Percentiles rank a stretch among this genome's conserved stretches.
Conservation (phyloP, 2,329 filamentous ascomycete species). For the Fusarium sp. region DNA sequence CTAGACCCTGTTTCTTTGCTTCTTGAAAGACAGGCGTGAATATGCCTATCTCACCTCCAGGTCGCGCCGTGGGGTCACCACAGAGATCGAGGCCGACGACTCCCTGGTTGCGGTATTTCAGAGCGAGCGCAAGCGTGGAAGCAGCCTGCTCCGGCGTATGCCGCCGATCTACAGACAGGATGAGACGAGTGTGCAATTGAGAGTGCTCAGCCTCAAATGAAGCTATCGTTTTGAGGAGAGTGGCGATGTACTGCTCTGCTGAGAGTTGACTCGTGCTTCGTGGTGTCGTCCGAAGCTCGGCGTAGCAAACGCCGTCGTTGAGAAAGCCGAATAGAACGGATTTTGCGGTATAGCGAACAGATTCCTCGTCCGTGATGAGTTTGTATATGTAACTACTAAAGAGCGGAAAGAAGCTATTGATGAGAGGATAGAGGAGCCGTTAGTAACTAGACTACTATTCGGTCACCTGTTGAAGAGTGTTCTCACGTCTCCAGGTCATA, state of each 20-base stretch:
- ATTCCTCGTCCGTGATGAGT: conserved; percentile 70
- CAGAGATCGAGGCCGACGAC: conserved; percentile 82
- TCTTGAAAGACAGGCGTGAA: conserved; percentile 67
- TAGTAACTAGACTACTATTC: not conserved
- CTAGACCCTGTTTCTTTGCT: conserved; percentile 64
- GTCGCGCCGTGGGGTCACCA: conserved; percentile 68
- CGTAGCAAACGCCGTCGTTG: conserved; percentile 76
- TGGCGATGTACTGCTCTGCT: conserved; percentile 70
- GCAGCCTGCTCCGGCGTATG: conserved; percentile 66
- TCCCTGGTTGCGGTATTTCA: conserved; percentile 59
- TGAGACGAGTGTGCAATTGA: conserved; percentile 68
- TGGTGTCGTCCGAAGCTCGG: conserved; percentile 84
- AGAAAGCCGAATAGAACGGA: conserved; percentile 73
- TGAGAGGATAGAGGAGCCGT: not conserved
- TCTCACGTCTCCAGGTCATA: conserved; percentile 73
- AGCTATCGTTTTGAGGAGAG: conserved; percentile 71
- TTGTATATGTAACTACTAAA: conserved; percentile 84
- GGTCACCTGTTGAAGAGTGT: not conserved
- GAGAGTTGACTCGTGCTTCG: conserved; percentile 68
- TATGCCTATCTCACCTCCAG: conserved; percentile 65
- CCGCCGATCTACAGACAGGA: conserved; percentile 78
- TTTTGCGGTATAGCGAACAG: conserved; percentile 68
- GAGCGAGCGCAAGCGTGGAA: conserved; percentile 71
- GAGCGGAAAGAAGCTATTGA: conserved; percentile 74
- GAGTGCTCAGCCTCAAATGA: conserved; percentile 55